Evolutionary conservation across 139 green algal species (phyloP), one percentile per base, ranked within the genome.

Genomic region (Pseudopediastrum boryanum): DNA sequence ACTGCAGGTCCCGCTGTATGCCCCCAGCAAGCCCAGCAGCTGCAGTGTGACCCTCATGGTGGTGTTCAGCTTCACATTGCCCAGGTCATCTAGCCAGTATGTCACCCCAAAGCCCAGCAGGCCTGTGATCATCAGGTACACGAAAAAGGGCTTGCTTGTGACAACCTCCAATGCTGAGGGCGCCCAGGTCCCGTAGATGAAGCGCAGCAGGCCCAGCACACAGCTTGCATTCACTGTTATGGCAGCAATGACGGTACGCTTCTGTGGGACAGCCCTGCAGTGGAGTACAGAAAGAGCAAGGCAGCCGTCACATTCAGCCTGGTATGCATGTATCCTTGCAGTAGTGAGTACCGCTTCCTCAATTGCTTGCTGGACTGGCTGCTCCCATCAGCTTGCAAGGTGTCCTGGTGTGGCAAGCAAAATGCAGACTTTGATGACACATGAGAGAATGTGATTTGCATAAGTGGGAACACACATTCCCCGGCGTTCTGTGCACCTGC

Each of bases 81-180:
- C 29, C 25, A 77, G 48, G 79, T 88, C 68, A 63, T 93, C 91
- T 42, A 89, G 88, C 58, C 89, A 93, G 68, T 93, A 93, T 3
- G 89, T 93, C 12, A 92, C 33, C 7, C 75, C 89, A 61, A 87
- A 50, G 4, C 89, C 89, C 4, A 77, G 10, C 33, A 92, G 66
- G 2, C 65, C 86, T 10, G 77, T 85, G 0, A 84, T 27, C 25
- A 42, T 65, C 38, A 88, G n/a, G 71, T 93, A 93, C 0, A 31
- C 69, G 4, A 71, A 33, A 19, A 81, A 71, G n/a, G 56, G 44
- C 23, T 35, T 52, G 77, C 71, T 78, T 35, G 59, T 27, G 12
- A 79, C 8, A 27, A 87, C 43, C 23, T 23, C 44, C 19, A 63
- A 35, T 8, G 36, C 9, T 43, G 64, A 56, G 52, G 78, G 68